Conservation (phyloP, 116 monocot species). For the Cymodocea nodosa region DNA sequence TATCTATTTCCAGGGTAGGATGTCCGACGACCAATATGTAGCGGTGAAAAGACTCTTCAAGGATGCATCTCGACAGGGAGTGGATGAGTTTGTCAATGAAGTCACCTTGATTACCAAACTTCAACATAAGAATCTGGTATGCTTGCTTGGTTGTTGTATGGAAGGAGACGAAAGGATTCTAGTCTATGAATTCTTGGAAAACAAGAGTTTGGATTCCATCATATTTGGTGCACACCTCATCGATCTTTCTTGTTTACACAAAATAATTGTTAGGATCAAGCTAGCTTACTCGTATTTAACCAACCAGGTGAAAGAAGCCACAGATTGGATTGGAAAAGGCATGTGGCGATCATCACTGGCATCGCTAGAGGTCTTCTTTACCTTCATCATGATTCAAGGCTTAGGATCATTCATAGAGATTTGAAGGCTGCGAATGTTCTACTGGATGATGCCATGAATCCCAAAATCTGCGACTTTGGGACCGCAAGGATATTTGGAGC, state of each 20-base stretch:
- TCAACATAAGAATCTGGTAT: constrained; percentile 10
- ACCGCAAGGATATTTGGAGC: not conserved
- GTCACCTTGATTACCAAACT: constrained; percentile 1
- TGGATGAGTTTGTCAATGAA: constrained; percentile 5
- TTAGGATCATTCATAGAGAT: not conserved
- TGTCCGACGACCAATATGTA: constrained; percentile 1
- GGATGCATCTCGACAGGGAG: constrained; percentile 1
- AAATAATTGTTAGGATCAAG: too few relatives aligned
- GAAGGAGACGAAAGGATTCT: constrained; percentile 3
- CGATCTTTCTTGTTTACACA: too few relatives aligned
- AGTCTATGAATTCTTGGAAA: constrained; percentile 3
- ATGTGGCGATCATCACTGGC: not conserved
- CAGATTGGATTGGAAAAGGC: not conserved
- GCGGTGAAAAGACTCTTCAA: constrained; percentile 5
- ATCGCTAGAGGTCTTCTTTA: constrained; percentile 7
- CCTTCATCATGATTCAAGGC: constrained; percentile 6
- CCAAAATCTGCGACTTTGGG: not conserved
- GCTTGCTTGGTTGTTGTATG: constrained; percentile 5
- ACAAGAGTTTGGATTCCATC: constrained; percentile 3
- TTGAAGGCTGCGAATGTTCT: too few relatives aligned
- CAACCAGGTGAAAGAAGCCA: not conserved
- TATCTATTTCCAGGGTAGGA: not conserved
- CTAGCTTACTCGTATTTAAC: too few relatives aligned
- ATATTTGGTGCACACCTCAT: not conserved
- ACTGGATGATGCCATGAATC: too few relatives aligned